A percentile compares a stretch with the other conserved stretches of the same genome.
Conservation (phyloP, 1,284 basidiomycete genomes). For the Tylopilus orsonianus region DNA sequence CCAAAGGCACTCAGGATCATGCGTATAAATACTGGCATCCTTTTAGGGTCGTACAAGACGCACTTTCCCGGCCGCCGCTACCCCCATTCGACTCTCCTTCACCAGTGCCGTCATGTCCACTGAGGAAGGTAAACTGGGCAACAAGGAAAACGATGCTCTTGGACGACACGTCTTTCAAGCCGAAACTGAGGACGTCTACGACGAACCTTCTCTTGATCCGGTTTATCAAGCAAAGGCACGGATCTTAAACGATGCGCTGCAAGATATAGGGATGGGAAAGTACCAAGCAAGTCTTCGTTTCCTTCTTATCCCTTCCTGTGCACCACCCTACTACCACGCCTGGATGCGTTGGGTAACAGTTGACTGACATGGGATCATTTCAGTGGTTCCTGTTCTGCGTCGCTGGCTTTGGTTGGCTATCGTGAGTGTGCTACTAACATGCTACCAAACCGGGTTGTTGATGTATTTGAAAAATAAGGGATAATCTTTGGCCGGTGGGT, state of each 20-base stretch:
- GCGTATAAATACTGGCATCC: no score
- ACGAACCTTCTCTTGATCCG: constrained; percentile 53
- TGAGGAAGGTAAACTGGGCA: constrained; percentile 3
- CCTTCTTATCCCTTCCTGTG: neutral
- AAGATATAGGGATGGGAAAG: constrained; percentile 71
- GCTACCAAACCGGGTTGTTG: neutral
- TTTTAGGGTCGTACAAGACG: no score
- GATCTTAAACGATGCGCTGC: constrained; percentile 64
- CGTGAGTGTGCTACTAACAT: constrained; percentile 44
- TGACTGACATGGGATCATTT: neutral
- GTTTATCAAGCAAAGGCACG: constrained; percentile 63
- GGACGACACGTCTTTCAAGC: constrained; percentile 8
- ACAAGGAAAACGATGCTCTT: constrained; percentile 8
- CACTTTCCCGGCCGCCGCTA: no score
- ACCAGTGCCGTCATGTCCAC: no score
- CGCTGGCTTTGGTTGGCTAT: constrained; percentile 68
- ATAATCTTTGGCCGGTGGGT: constrained; percentile 66
- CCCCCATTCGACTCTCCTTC: no score
- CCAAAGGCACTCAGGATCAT: no score
- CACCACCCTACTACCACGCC: neutral
- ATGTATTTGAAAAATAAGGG: constrained; percentile 36
- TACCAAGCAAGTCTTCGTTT: constrained; percentile 51
- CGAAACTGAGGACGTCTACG: constrained; percentile 43
- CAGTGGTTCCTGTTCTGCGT: constrained; percentile 56
- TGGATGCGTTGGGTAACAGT: neutral